Evolutionary conservation across 768 basidiomycete species (phyloP).

Genomic region (Tulasnella sp.): DNA sequence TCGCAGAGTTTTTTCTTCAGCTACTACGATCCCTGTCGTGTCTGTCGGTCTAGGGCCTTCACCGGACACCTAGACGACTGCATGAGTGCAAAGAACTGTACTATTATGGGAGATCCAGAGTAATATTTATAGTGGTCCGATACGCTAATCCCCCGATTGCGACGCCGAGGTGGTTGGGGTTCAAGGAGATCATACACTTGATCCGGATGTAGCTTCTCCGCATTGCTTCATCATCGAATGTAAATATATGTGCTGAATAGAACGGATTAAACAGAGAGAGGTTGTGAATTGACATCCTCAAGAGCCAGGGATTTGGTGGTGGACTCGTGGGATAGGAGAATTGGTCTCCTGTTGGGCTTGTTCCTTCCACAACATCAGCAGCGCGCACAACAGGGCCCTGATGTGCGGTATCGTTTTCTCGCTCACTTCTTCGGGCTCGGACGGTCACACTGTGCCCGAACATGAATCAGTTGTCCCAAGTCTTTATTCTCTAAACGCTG

Average conservation of each 20-base stretch:
- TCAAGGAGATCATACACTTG: neutral
- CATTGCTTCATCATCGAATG: neutral
- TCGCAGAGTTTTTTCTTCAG: neutral
- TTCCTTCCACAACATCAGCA: neutral
- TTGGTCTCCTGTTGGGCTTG: neutral
- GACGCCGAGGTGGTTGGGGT: neutral
- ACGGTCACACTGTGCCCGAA: neutral
- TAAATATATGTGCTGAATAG: too few relatives aligned
- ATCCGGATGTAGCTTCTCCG: neutral
- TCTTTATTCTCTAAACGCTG: neutral
- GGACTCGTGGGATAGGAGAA: neutral
- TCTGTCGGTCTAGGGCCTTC: neutral
- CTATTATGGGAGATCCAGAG: neutral
- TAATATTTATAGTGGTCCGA: neutral
- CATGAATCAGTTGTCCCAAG: neutral
- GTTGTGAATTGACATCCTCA: neutral
- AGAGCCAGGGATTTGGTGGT: neutral
- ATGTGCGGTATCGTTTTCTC: slow-evolving; percentile 9
- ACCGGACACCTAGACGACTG: neutral
- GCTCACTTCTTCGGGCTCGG: neutral
- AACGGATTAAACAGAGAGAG: neutral
- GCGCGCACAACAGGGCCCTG: neutral
- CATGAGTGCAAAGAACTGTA: neutral
- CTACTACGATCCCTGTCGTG: neutral
- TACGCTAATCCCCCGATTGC: neutral